Percentiles rank a stretch among this genome's conserved stretches.
phyloP scores from a whole-genome alignment of 2,329 filamentous ascomycete species.

The Ophiostoma sp. region DNA sequence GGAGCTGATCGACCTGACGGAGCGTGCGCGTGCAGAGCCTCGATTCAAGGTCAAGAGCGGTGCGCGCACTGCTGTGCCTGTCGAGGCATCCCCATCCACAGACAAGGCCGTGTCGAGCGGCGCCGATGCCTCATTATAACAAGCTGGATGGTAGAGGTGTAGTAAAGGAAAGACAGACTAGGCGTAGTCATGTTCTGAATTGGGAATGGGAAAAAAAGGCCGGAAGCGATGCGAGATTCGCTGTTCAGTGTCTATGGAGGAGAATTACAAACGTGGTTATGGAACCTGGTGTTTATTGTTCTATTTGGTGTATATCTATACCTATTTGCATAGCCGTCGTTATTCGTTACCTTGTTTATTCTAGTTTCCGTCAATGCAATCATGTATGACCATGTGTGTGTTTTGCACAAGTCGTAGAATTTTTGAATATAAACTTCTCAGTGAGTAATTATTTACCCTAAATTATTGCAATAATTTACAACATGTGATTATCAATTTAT shows the following conservation, averaged over 20 bases:
- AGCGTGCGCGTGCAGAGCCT: slow-evolving; percentile 35
- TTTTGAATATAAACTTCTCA: no score
- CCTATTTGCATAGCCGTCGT: slow-evolving; percentile 1
- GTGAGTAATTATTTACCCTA: no score
- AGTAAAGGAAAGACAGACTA: neutral
- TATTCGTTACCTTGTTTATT: neutral
- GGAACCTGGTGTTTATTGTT: neutral
- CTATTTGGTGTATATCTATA: neutral
- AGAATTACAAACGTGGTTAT: neutral
- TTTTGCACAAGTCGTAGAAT: no score
- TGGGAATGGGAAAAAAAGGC: neutral
- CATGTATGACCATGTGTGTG: no score
- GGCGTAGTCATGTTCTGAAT: no score
- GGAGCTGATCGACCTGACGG: slow-evolving; percentile 53
- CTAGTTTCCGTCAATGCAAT: no score
- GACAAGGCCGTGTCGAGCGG: slow-evolving; percentile 21
- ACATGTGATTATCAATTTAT: no score
- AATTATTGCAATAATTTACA: no score
- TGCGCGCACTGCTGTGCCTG: slow-evolving; percentile 7
- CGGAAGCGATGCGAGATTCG: neutral
- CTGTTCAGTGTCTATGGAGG: neutral
- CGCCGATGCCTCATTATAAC: slow-evolving; percentile 21
- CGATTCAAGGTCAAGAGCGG: neutral
- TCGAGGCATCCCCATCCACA: neutral
- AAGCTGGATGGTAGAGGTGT: neutral